phyloP scores from a whole-genome alignment of 2,329 filamentous ascomycete genomes.

The Leptographium lundbergii region DNA sequence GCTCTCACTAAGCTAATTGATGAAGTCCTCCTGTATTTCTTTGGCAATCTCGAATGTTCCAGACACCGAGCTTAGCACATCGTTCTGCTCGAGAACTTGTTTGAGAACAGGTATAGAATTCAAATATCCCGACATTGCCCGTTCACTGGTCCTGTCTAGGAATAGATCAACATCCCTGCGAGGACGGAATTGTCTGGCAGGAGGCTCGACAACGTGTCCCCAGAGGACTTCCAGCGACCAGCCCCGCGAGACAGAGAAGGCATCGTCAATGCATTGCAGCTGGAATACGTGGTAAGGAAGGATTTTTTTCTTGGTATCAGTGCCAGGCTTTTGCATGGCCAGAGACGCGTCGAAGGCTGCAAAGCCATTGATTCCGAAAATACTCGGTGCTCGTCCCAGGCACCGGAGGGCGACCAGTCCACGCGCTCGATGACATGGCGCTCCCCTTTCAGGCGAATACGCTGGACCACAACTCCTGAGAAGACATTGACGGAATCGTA shows the following conservation, averaged over 20 bases:
- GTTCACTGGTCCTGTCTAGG: slow-evolving; percentile 23
- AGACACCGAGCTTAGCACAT: slow-evolving; percentile 8
- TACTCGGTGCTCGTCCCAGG: slow-evolving; percentile 22
- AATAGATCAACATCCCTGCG: slow-evolving; percentile 30
- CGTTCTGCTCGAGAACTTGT: slow-evolving; percentile 19
- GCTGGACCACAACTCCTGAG: slow-evolving; percentile 25
- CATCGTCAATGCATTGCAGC: slow-evolving; percentile 36
- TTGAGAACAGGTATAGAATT: slow-evolving; percentile 17
- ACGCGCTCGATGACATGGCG: slow-evolving; percentile 21
- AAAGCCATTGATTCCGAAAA: slow-evolving; percentile 34
- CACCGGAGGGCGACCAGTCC: slow-evolving; percentile 28
- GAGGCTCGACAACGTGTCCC: slow-evolving; percentile 23
- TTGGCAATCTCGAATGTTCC: slow-evolving; percentile 13
- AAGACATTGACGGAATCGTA: slow-evolving; percentile 37
- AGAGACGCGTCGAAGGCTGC: slow-evolving; percentile 29
- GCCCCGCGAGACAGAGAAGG: slow-evolving; percentile 28
- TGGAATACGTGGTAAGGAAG: slow-evolving; percentile 35
- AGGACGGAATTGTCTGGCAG: slow-evolving; percentile 23
- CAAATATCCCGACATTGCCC: slow-evolving; percentile 18
- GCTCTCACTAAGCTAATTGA: slow-evolving; percentile 24
- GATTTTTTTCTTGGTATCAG: slow-evolving; percentile 25
- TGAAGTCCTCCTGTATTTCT: slow-evolving; percentile 18
- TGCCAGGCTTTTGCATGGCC: slow-evolving; percentile 29
- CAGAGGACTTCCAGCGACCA: slow-evolving; percentile 23
- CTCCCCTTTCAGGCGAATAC: slow-evolving; percentile 22